A percentile compares a stretch with the other conserved stretches of the same genome.
Conservation (phyloP, 495 filamentous ascomycete species). For the Xylaria nigripes region DNA sequence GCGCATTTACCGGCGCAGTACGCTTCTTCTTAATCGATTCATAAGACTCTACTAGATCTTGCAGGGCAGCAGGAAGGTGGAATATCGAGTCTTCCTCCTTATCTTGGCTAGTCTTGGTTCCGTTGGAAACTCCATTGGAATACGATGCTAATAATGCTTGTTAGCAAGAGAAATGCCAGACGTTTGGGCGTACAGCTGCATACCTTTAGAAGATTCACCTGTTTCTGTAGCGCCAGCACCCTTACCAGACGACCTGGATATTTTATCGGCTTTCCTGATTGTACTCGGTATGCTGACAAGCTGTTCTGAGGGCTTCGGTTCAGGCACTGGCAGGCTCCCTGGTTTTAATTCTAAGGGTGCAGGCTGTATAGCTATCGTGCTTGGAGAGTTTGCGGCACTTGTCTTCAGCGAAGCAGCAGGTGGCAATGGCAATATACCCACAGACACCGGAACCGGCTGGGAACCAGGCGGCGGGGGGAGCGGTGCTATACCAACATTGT, state of each 20-base stretch:
- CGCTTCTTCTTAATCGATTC: slow-evolving; percentile 66
- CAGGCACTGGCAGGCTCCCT: slow-evolving; percentile 26
- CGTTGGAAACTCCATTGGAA: slow-evolving; percentile 49
- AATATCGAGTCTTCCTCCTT: slow-evolving; percentile 79
- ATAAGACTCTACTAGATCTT: slow-evolving; percentile 84
- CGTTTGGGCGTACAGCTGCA: slow-evolving; percentile 9
- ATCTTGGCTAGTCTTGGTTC: slow-evolving; percentile 37
- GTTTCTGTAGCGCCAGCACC: slow-evolving; percentile 26
- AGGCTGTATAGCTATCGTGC: slow-evolving; percentile 31
- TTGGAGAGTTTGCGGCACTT: slow-evolving; percentile 41
- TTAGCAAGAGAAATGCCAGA: slow-evolving; percentile 18
- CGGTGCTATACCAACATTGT: slow-evolving; percentile 89
- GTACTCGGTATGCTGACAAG: slow-evolving; percentile 11
- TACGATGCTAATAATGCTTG: slow-evolving; percentile 26
- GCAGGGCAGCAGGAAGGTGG: slow-evolving; percentile 83
- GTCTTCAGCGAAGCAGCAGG: slow-evolving; percentile 30
- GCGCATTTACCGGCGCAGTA: slow-evolving; percentile 46
- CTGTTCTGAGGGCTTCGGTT: slow-evolving; percentile 17
- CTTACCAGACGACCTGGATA: slow-evolving; percentile 32
- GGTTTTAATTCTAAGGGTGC: slow-evolving; percentile 26
- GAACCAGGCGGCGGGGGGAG: slow-evolving; percentile 79
- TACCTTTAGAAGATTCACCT: slow-evolving; percentile 34
- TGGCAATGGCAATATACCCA: slow-evolving; percentile 44
- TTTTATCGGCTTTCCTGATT: slow-evolving; percentile 34
- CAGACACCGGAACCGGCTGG: slow-evolving; percentile 23